phyloP scores from a whole-genome alignment of 31 red algal genomes.

The Bonnemaisonia californica region DNA sequence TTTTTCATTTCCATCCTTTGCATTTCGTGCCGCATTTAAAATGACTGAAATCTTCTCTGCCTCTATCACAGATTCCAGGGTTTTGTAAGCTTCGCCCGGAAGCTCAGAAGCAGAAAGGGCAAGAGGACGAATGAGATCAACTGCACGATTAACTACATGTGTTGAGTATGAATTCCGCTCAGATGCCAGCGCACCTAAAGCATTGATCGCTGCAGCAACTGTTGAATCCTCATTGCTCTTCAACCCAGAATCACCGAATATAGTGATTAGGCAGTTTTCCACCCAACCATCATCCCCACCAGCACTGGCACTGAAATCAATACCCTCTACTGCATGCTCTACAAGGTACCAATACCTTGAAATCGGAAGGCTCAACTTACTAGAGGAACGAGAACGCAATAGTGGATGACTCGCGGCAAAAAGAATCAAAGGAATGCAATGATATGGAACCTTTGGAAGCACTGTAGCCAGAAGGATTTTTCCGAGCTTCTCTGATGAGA shows the following conservation, averaged over 20 bases:
- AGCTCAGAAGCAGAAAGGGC: constrained; percentile 14
- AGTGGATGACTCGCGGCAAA: constrained; percentile 70
- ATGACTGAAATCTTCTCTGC: constrained; percentile 7
- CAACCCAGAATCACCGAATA: constrained; percentile 43
- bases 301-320: constrained; percentile 15
- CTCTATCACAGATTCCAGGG: constrained; percentile 39
- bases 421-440: constrained; percentile 36
- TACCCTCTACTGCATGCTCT: background rate
- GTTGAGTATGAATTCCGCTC: constrained; percentile 35
- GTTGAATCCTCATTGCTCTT: constrained; percentile 18
- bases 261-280: constrained; percentile 25
- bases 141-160: constrained; percentile 40
- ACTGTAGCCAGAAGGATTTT: constrained; percentile 41
- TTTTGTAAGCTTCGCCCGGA: constrained; percentile 32
- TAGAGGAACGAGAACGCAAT: constrained; percentile 8
- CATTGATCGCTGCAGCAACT: constrained; percentile 51
- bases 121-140: constrained; percentile 28
- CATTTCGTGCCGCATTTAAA: constrained; percentile 2
- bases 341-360: constrained; percentile 62
- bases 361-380: background rate
- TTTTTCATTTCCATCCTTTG: constrained; percentile 23
- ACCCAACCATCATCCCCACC: constrained; percentile 60
- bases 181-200: constrained; percentile 38
- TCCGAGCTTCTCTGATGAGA: constrained; percentile 41
- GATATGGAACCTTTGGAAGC: constrained; percentile 44